Percentiles rank a stretch among this genome's conserved stretches.
Evolutionary conservation across 2,329 filamentous ascomycete genomes (phyloP).

Genomic region (Aureobasidium sp.): DNA sequence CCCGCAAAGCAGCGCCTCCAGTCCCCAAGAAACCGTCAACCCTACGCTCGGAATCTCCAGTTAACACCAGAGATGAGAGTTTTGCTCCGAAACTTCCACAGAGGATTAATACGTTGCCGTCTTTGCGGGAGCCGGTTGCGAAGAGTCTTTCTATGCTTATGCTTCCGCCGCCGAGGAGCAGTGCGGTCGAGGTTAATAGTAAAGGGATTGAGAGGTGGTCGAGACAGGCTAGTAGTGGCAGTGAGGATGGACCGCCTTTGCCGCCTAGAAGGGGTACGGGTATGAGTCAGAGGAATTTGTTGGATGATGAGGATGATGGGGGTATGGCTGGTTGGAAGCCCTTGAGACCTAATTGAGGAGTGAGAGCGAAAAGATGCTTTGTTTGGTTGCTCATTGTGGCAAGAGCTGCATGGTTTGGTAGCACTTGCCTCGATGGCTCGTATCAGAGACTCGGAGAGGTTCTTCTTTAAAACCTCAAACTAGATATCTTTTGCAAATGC

Average conservation of each 20-base stretch:
- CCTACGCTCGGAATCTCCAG: constrained; percentile 22
- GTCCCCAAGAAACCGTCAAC: constrained; percentile 28
- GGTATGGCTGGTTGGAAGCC: constrained; percentile 25
- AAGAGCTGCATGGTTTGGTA: neutral
- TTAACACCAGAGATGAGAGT: constrained; percentile 14
- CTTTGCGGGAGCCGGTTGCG: neutral
- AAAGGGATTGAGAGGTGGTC: neutral
- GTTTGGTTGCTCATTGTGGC: neutral
- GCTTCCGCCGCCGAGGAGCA: constrained; percentile 12
- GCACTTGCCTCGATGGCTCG: neutral
- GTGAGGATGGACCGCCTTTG: constrained; percentile 19
- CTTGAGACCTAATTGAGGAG: constrained; percentile 19
- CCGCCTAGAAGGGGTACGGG: constrained; percentile 20
- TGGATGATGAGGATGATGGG: constrained; percentile 23
- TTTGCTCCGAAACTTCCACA: constrained; percentile 19
- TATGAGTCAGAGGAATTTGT: constrained; percentile 18
- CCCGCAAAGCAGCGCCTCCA: constrained; percentile 21
- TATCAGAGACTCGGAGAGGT: neutral
- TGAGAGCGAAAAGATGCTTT: neutral
- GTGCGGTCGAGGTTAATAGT: neutral
- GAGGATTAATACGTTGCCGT: constrained; percentile 15
- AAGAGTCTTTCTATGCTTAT: constrained; percentile 2
- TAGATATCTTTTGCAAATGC: neutral
- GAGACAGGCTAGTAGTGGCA: neutral
- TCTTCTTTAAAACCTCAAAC: too few species aligned